Base-by-base conservation (phyloP, 2,329 filamentous ascomycete genomes). In the Ophiobolus disseminans region DNA sequence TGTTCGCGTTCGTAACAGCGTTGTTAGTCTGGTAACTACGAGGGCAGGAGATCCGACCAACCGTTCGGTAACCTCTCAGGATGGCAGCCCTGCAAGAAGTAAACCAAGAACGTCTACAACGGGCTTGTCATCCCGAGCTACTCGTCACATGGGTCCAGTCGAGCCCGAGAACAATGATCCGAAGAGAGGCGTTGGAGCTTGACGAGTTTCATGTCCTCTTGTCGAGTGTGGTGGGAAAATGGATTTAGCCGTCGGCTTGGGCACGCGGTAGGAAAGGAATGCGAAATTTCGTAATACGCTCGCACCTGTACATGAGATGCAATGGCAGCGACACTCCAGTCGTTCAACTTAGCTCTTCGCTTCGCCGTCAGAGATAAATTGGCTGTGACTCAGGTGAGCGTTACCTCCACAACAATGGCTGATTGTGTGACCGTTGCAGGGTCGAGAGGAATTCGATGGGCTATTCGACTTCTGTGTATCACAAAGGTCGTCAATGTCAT, bases 21-120 rank as follows among this genome's bases (percentile, higher is more conserved):
- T 45, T 19, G 52, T 55, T 35, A 62, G 63, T 19, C 40, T 66
- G 26, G 62, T 63, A 21, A 59, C 57, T 36, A 55, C 52, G 20
- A 54, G 47, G 21, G 42, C 36, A 19, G 55, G 52, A 21, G 61
- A 50, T 19, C 47, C 52, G 23, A 48, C 43, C 36, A 51, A 48
- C 26, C 55, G 53, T 26, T 30, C 34, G 8, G 23, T 26, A 28
- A 21, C 4, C 9, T 31, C 16, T 14, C 44, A 31, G 50, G 45
- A 32, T 31, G 45, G 43, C 44, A 58, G 36, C 16, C 23, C 32
- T 5, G 48, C 42, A 26, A 35, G 25, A 22, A 51, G 36, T 25
- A 50, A 37, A 17, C 45, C 47, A 19, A 48, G 40, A 37, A 13
- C 38, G 5, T 53, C 52, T 11, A 47, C 20, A 11, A 31, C 44